Conservation (phyloP, 495 filamentous ascomycete genomes). For the Neurospora sp. region DNA sequence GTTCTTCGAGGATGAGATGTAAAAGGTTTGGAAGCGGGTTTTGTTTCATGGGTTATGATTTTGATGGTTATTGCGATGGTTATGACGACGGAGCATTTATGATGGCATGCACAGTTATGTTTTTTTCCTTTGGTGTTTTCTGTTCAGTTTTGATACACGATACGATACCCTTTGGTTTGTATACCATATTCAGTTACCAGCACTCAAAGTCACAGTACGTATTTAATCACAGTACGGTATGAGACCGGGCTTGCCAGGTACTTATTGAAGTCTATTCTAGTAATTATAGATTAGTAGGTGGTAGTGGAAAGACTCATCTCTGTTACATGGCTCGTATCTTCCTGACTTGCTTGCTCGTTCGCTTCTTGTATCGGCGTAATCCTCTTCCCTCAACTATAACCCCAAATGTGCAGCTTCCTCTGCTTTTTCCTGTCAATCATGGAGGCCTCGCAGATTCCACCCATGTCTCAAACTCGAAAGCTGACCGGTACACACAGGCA, state of each 20-base stretch:
- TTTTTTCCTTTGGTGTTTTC: background rate
- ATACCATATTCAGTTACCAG: background rate
- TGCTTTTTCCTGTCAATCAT: background rate
- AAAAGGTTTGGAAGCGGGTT: background rate
- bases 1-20: conserved; percentile 69
- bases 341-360: background rate
- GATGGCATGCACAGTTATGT: background rate
- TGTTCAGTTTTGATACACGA: background rate
- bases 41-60: background rate
- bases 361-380: background rate
- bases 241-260: background rate
- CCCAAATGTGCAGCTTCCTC: background rate
- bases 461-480: background rate
- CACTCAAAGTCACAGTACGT: background rate
- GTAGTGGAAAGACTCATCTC: background rate
- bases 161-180: background rate
- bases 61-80: background rate
- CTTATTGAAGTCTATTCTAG: background rate
- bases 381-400: no score
- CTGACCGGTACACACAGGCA: background rate
- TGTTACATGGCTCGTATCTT: background rate
- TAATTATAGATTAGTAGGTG: background rate
- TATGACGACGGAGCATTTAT: background rate
- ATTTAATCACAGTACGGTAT: background rate
- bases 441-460: background rate